These are phyloP conservation scores for Kondoa subrosea DNA, from an alignment of 768 basidiomycete genomes.

Conservation along the genomic window DNA sequence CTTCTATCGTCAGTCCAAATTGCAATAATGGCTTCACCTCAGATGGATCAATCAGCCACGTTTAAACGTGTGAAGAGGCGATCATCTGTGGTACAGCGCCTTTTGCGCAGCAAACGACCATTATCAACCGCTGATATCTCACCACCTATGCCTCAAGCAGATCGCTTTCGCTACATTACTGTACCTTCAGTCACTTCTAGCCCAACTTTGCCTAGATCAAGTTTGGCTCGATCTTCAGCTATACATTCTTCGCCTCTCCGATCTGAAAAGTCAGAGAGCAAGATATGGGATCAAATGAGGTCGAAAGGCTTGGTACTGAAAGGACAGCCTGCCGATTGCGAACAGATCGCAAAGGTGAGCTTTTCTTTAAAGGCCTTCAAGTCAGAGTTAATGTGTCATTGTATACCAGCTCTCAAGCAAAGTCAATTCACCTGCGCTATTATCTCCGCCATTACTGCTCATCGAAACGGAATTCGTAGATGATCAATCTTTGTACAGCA, in stretches of 20 bases:
- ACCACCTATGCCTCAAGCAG: background rate
- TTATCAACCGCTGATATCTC: no score
- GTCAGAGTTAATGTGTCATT: no score
- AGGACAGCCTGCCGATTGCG: background rate
- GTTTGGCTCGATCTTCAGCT: background rate
- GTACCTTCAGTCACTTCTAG: background rate
- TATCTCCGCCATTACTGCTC: background rate
- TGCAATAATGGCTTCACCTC: no score
- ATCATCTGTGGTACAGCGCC: no score
- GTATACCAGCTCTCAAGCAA: background rate
- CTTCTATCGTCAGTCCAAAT: no score
- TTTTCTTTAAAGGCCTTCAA: no score
- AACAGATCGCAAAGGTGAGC: no score
- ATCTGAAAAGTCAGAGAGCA: background rate
- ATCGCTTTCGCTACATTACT: background rate
- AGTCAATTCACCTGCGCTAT: background rate
- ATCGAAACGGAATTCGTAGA: background rate
- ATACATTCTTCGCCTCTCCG: background rate
- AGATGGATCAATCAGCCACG: no score
- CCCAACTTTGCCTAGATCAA: background rate
- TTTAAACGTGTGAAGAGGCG: no score
- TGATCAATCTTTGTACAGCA: background rate
- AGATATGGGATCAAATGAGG: constrained; percentile 1
- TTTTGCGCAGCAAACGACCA: no score
- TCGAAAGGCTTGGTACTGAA: constrained; percentile 2